These are phyloP conservation scores for Mycena kentingensis DNA, from an alignment of 768 basidiomycete genomes.

Conservation along the genomic window DNA sequence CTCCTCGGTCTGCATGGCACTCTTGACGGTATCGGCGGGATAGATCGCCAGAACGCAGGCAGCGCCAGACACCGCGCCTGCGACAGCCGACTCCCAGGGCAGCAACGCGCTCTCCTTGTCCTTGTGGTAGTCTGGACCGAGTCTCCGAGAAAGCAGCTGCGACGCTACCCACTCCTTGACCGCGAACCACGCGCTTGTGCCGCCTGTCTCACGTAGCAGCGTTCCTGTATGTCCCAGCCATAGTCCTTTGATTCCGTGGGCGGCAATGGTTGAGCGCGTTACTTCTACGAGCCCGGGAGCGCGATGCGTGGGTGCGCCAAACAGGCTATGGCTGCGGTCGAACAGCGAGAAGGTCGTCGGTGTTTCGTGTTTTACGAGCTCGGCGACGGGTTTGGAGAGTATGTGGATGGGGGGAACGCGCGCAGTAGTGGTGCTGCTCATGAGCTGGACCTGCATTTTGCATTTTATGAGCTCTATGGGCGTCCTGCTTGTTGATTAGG, in stretches of 20 bases:
- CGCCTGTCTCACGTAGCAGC: conserved; percentile 90
- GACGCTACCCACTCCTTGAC: conserved; percentile 79
- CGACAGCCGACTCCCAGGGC: conserved; percentile 81
- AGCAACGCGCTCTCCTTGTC: conserved; percentile 38
- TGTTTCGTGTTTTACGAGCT: conserved; percentile 10
- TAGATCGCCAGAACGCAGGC: conserved; percentile 87
- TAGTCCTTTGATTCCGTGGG: conserved; percentile 78
- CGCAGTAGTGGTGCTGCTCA: conserved; percentile 36
- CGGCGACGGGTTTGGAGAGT: conserved; percentile 10
- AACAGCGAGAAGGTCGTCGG: conserved; percentile 17
- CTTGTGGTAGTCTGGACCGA: conserved; percentile 14
- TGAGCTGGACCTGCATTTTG: conserved; percentile 97
- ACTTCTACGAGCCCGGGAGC: conserved; percentile 79
- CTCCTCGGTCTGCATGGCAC: conserved; percentile 90
- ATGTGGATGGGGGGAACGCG: conserved; percentile 16
- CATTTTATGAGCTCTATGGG: conserved; percentile 96
- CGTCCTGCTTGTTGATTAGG: conserved; percentile 50
- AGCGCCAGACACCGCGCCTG: conserved; percentile 86
- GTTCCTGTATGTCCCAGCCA: conserved; percentile 97
- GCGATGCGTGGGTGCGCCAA: conserved; percentile 19
- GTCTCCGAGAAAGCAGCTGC: conserved; percentile 56
- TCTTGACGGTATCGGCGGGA: conserved; percentile 95
- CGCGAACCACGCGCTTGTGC: conserved; percentile 88
- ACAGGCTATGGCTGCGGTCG: conserved; percentile 11
- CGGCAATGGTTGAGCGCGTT: conserved; percentile 60